Percentiles rank a stretch among this genome's conserved stretches.
Conservation (phyloP, 2,329 filamentous ascomycete genomes). For the Thermoascus crustaceus region DNA sequence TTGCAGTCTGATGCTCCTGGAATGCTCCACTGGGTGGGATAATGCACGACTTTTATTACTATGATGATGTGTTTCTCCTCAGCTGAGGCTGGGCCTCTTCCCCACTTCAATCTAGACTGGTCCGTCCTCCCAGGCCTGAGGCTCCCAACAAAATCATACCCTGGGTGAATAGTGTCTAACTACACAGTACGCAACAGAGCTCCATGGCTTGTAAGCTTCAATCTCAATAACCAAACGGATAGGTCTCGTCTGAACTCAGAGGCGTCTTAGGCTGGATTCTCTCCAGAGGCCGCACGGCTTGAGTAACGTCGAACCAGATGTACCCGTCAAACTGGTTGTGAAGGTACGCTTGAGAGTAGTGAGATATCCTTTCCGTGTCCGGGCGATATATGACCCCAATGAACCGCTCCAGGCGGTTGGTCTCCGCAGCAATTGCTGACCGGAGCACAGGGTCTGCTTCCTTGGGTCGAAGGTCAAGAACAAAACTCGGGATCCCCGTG, state of each 20-base stretch:
- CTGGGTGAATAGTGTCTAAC: no score
- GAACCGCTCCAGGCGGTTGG: conserved; percentile 39
- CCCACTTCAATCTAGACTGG: no score
- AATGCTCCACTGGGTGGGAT: no score
- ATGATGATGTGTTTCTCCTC: no score
- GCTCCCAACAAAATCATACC: no score
- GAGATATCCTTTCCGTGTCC: conserved; percentile 41
- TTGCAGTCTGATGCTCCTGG: no score
- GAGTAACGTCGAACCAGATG: conserved; percentile 43
- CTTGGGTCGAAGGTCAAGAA: conserved; percentile 39
- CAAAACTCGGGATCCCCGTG: conserved; percentile 37
- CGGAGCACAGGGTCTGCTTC: conserved; percentile 27
- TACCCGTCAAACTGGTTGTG: conserved; percentile 44
- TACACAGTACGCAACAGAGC: no score
- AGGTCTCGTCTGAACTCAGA: conserved; percentile 41
- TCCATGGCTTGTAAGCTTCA: no score
- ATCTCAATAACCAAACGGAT: conserved; percentile 46
- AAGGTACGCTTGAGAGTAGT: conserved; percentile 41
- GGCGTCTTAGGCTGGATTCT: conserved; percentile 37
- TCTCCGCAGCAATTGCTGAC: conserved; percentile 28
- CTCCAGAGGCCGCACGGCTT: conserved; percentile 40
- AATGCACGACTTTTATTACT: no score
- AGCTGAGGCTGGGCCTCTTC: no score
- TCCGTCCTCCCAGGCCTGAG: no score
- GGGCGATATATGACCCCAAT: conserved; percentile 48